A percentile compares a stretch with the other conserved stretches of the same genome.
Evolutionary conservation across 345 rosid species (phyloP).

Genomic region (Heritiera fomes): DNA sequence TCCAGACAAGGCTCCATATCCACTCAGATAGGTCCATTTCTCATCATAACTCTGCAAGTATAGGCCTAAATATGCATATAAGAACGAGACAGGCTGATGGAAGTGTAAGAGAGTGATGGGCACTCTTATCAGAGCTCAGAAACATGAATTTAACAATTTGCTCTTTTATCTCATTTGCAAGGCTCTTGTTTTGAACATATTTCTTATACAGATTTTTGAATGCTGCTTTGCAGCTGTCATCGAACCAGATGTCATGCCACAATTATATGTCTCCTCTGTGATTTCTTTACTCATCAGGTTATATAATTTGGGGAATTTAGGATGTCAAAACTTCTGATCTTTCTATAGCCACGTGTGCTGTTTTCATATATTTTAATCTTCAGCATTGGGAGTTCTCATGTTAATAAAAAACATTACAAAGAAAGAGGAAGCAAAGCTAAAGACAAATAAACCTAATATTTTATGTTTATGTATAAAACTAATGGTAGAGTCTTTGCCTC

Average conservation of each 20-base stretch:
- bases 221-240: conserved; percentile 47
- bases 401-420: conserved; percentile 27
- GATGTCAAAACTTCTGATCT: conserved; percentile 38
- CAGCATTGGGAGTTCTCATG: conserved; percentile 21
- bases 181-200: conserved; percentile 25
- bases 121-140: conserved; percentile 25
- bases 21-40: neutral
- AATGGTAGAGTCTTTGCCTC: neutral
- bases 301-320: conserved; percentile 39
- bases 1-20: conserved; percentile 33
- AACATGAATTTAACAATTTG: conserved; percentile 17
- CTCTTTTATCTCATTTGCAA: conserved; percentile 33
- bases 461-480: neutral
- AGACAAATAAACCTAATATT: conserved; percentile 11
- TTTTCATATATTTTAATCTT: conserved; percentile 18
- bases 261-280: conserved; percentile 35
- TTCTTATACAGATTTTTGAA: conserved; percentile 5
- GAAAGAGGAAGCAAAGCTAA: neutral
- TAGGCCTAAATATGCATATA: conserved; percentile 15
- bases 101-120: conserved; percentile 25
- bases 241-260: conserved; percentile 52
- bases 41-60: conserved; percentile 10
- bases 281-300: conserved; percentile 31
- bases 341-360: conserved; percentile 29
- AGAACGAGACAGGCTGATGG: conserved; percentile 32